These are phyloP conservation scores for Paecilomyces dactylethromorphus DNA, from an alignment of 2,329 filamentous ascomycete species.

Conservation along the genomic window DNA sequence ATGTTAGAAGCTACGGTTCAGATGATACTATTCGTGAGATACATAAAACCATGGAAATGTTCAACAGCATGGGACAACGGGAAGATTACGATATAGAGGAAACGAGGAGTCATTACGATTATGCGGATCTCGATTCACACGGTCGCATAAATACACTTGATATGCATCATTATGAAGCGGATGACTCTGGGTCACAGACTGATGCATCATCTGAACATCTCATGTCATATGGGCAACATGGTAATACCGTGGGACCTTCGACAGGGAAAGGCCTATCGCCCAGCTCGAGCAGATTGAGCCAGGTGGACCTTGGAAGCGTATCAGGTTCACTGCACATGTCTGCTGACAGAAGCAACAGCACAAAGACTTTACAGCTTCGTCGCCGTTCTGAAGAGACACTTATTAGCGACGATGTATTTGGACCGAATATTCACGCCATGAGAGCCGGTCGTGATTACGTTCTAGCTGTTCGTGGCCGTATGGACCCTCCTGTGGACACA, in stretches of 20 bases:
- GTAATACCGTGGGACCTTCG: not conserved
- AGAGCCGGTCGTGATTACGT: not conserved
- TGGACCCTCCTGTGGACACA: not conserved
- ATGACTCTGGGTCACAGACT: not conserved
- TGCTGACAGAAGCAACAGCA: not conserved
- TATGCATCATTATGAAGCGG: no score
- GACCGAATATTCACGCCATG: not conserved
- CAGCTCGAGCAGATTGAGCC: not conserved
- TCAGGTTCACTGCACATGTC: not conserved
- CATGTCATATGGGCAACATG: not conserved
- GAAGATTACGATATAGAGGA: not conserved
- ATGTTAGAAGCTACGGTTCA: not conserved
- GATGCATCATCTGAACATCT: not conserved
- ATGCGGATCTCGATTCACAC: not conserved
- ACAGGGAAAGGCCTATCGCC: not conserved
- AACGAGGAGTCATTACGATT: not conserved
- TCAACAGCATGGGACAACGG: not conserved
- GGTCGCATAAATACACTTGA: not conserved
- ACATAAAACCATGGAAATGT: not conserved
- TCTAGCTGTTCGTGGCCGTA: not conserved
- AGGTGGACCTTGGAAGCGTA: not conserved
- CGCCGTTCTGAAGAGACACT: not conserved
- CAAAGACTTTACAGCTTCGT: not conserved
- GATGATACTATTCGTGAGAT: not conserved
- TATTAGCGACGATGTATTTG: not conserved